These are phyloP conservation scores for Geum urbanum DNA, from an alignment of 306 rosid genomes.

Conservation along the genomic window DNA sequence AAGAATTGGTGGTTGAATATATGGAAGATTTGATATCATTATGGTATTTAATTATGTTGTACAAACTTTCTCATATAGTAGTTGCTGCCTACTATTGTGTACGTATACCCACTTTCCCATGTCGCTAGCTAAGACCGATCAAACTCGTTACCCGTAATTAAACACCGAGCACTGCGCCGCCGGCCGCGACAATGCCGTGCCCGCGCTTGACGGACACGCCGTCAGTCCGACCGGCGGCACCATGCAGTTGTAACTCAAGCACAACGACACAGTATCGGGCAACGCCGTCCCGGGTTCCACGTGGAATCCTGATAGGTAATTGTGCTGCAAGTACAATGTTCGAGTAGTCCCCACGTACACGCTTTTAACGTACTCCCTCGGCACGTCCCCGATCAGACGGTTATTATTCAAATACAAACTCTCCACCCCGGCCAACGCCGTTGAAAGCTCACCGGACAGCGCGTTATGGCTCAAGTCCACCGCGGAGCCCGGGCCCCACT, in stretches of 20 bases:
- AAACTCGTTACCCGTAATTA: constrained; percentile 13
- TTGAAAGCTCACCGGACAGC: constrained; percentile 44
- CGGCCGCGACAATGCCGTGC: constrained; percentile 46
- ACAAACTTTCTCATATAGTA: not conserved
- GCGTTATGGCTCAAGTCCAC: constrained; percentile 69
- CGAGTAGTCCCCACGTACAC: constrained; percentile 51
- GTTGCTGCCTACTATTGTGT: not conserved
- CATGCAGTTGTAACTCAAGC: constrained; percentile 71
- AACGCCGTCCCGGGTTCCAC: constrained; percentile 24
- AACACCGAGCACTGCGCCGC: constrained; percentile 48
- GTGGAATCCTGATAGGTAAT: constrained; percentile 44
- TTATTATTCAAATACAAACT: constrained; percentile 62
- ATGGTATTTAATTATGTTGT: not conserved
- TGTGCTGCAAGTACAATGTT: constrained; percentile 70
- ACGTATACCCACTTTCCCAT: not conserved
- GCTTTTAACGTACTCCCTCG: constrained; percentile 55
- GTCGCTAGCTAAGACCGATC: not conserved
- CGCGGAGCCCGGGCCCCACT: constrained; percentile 45
- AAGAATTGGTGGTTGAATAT: not conserved
- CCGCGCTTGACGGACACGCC: constrained; percentile 57
- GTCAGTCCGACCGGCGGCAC: constrained; percentile 36
- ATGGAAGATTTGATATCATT: not conserved
- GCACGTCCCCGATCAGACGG: constrained; percentile 51
- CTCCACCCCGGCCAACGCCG: constrained; percentile 52
- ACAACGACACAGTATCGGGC: constrained; percentile 63